These are phyloP conservation scores for Raphanus raphanistrum DNA, from an alignment of 345 rosid species.

Conservation along the genomic window DNA sequence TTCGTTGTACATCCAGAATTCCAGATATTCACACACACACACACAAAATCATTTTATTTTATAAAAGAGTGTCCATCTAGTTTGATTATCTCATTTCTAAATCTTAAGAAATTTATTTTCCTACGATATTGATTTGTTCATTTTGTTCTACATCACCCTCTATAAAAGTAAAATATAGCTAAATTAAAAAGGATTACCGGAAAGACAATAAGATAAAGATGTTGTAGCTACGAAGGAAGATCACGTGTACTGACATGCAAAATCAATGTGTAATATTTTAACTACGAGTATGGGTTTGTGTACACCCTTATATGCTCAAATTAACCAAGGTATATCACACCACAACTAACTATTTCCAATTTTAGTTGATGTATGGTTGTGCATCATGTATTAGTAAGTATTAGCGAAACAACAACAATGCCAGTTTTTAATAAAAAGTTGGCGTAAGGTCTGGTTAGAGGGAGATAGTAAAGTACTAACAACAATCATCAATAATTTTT, in stretches of 20 bases:
- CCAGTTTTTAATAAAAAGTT: too few relatives aligned
- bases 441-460: too few relatives aligned
- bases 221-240: neutral
- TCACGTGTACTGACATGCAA: conserved; percentile 38
- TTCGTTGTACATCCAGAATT: neutral
- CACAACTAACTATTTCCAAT: conserved; percentile 29
- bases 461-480: too few relatives aligned
- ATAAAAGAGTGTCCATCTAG: neutral
- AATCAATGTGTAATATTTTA: conserved; percentile 25
- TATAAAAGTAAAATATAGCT: too few relatives aligned
- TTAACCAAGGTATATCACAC: too few relatives aligned
- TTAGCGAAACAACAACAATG: neutral
- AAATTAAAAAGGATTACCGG: too few relatives aligned
- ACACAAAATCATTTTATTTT: neutral
- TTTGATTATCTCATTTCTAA: neutral
- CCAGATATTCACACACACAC: neutral
- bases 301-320: neutral
- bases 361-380: conserved; percentile 30
- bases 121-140: too few relatives aligned
- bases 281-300: conserved; percentile 23
- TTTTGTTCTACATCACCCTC: too few relatives aligned
- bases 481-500: too few relatives aligned
- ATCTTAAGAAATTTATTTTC: neutral
- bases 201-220: too few relatives aligned
- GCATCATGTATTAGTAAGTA: neutral